These are phyloP conservation scores for Gracilaria domingensis DNA, from an alignment of 23 red algal species.

Conservation along the genomic window DNA sequence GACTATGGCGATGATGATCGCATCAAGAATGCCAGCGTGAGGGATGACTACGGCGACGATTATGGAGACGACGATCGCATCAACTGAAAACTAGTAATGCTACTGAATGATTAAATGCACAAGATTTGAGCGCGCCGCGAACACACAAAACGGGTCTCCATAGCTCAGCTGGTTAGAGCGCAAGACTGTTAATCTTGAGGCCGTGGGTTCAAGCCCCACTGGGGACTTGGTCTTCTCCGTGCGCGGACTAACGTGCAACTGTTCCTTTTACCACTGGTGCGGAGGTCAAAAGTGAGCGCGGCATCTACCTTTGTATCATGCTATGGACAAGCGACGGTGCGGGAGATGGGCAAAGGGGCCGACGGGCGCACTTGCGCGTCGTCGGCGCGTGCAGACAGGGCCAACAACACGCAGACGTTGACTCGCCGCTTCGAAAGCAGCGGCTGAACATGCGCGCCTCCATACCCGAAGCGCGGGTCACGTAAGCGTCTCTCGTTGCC, in stretches of 20 bases:
- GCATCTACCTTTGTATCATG: no score
- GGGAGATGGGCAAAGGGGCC: no score
- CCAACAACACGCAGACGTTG: background rate
- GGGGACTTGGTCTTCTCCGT: constrained; percentile 16
- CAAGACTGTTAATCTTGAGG: constrained; percentile 76
- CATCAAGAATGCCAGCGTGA: background rate
- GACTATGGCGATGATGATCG: background rate
- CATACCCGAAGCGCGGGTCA: background rate
- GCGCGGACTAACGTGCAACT: no score
- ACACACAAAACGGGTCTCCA: constrained; percentile 9
- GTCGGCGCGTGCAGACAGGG: background rate
- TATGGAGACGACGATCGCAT: background rate
- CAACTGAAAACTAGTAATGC: background rate
- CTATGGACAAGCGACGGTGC: no score
- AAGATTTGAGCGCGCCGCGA: background rate
- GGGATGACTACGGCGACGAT: background rate
- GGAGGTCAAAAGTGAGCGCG: no score
- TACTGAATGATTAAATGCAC: background rate
- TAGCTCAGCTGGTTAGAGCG: constrained; percentile 79
- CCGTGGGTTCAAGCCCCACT: constrained; percentile 79
- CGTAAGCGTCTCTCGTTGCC: background rate
- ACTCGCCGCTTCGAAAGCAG: background rate
- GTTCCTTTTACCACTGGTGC: no score
- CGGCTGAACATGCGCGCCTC: background rate
- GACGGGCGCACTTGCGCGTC: background rate